Conservation (phyloP, 805 yeast species). For the Blastobotrys chiropterorum region DNA sequence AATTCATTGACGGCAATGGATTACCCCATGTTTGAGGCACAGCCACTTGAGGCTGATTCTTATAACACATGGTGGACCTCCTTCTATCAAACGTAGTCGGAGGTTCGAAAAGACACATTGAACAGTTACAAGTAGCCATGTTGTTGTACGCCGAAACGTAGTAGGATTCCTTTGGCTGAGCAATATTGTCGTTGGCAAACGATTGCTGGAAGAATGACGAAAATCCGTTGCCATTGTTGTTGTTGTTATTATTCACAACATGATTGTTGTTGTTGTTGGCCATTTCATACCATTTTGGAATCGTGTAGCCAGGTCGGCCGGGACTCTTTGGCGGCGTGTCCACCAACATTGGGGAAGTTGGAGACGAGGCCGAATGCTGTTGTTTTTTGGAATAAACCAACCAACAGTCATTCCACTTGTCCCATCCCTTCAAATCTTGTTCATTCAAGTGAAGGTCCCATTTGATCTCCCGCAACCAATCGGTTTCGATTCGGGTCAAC, state of each 20-base stretch:
- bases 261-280: constrained; percentile 13
- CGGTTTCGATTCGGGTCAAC: constrained; percentile 62
- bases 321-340: constrained; percentile 8
- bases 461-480: constrained; percentile 56
- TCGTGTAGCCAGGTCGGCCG: constrained; percentile 19
- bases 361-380: no score
- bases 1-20: no score
- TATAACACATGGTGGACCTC: no score
- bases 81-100: background rate
- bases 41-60: no score
- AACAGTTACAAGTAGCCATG: constrained; percentile 18
- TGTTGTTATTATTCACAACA: no score
- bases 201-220: constrained; percentile 22
- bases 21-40: no score
- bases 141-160: constrained; percentile 17
- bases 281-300: constrained; percentile 24
- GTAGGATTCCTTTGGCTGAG: constrained; percentile 7
- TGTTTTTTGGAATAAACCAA: constrained; percentile 12
- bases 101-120: constrained; percentile 17
- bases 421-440: constrained; percentile 28
- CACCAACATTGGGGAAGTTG: no score
- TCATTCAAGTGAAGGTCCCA: constrained; percentile 50
- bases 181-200: constrained; percentile 10
- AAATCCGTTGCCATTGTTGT: background rate
- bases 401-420: constrained; percentile 31